A percentile compares a stretch with the other conserved stretches of the same genome.
These are phyloP conservation scores for Xylariomycetidae sp. DNA, from an alignment of 2,329 filamentous ascomycete genomes.

Conservation along the genomic window DNA sequence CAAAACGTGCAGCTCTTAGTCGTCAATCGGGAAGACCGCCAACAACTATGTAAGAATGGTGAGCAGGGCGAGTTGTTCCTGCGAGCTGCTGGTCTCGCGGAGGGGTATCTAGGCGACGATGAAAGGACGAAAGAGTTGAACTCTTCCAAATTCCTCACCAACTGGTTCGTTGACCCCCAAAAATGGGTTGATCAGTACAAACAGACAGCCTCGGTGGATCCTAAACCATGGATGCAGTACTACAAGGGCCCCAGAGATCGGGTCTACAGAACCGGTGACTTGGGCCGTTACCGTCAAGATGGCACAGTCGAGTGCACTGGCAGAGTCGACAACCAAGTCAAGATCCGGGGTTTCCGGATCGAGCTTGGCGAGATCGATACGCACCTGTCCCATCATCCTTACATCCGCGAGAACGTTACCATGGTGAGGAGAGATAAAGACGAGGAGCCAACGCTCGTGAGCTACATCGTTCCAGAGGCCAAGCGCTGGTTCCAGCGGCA, in stretches of 20 bases:
- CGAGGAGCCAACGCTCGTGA: constrained; percentile 81
- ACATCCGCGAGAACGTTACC: constrained; percentile 81
- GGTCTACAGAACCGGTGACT: constrained; percentile 80
- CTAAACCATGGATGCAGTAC: constrained; percentile 71
- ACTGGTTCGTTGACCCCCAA: constrained; percentile 77
- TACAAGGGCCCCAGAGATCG: constrained; percentile 81
- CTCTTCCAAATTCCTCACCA: constrained; percentile 71
- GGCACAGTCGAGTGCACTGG: constrained; percentile 45
- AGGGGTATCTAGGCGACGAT: constrained; percentile 59
- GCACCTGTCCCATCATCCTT: constrained; percentile 65
- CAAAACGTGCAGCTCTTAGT: constrained; percentile 82
- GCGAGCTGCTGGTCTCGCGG: constrained; percentile 50
- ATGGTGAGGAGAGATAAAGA: constrained; percentile 76
- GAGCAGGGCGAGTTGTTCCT: constrained; percentile 82
- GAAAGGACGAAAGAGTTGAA: constrained; percentile 56
- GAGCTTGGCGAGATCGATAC: constrained; percentile 91
- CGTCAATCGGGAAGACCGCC: constrained; percentile 62
- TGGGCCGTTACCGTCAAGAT: constrained; percentile 49
- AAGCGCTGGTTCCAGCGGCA: constrained; percentile 62
- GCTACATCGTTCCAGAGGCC: constrained; percentile 81
- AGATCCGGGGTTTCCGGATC: constrained; percentile 92
- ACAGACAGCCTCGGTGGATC: constrained; percentile 48
- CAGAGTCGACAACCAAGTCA: constrained; percentile 82
- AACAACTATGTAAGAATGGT: constrained; percentile 68
- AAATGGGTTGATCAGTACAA: constrained; percentile 63